Evolutionary conservation across 495 filamentous ascomycete genomes (phyloP).

Genomic region (Neurospora pannonica): DNA sequence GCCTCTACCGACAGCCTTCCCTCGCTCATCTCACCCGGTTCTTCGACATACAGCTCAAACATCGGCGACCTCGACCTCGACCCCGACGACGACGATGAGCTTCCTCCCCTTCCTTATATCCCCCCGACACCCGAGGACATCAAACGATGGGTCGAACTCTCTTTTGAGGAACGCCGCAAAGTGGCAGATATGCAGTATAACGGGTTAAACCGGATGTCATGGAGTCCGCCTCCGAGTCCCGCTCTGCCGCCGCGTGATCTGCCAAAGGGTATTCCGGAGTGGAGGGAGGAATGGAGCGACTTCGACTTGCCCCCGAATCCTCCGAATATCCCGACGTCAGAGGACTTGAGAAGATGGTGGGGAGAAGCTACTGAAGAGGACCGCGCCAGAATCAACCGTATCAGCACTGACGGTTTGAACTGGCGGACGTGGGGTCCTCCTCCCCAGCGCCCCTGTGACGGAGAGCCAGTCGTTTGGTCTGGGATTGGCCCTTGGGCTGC

Average conservation of each 20-base stretch:
- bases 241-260: neutral
- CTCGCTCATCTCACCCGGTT: neutral
- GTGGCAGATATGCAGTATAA: neutral
- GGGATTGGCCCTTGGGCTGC: neutral
- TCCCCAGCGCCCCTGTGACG: neutral
- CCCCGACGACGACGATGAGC: neutral
- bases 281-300: neutral
- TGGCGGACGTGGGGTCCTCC: neutral
- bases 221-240: neutral
- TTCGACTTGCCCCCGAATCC: neutral
- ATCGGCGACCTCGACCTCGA: neutral
- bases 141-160: neutral
- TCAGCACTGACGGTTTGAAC: neutral
- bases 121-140: neutral
- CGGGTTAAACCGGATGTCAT: neutral
- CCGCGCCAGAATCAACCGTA: neutral
- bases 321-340: neutral
- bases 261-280: neutral
- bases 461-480: neutral
- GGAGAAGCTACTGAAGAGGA: neutral
- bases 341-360: neutral
- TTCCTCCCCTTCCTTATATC: neutral
- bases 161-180: neutral
- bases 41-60: neutral
- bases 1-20: neutral